phyloP scores from a whole-genome alignment of 805 yeast genomes.

The Starmerella vaccinii region DNA sequence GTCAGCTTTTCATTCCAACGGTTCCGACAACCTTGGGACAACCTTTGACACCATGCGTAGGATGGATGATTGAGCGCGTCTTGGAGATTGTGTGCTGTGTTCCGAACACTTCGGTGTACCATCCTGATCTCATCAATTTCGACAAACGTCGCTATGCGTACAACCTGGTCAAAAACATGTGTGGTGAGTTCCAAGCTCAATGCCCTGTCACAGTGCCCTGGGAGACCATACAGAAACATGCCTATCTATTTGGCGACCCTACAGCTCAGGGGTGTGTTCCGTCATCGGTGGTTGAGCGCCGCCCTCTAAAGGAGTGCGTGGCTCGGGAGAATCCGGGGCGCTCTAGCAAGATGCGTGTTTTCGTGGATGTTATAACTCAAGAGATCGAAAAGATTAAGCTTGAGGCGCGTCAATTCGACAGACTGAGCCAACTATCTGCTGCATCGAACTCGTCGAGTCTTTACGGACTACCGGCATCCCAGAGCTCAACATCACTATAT shows the following conservation, averaged over 20 bases:
- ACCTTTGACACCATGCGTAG: constrained; percentile 71
- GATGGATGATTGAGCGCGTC: constrained; percentile 79
- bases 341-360: constrained; percentile 34
- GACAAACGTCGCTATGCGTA: constrained; percentile 68
- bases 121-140: constrained; percentile 62
- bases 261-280: constrained; percentile 5
- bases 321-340: constrained; percentile 33
- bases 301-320: constrained; percentile 35
- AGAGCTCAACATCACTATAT: constrained; percentile 20
- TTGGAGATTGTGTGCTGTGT: constrained; percentile 65
- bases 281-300: constrained; percentile 24
- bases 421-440: constrained; percentile 7
- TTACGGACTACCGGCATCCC: constrained; percentile 19
- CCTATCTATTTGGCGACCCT: constrained; percentile 8
- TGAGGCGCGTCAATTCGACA: constrained; percentile 40
- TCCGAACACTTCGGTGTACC: constrained; percentile 64
- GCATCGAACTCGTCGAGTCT: constrained; percentile 7
- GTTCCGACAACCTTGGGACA: constrained; percentile 22
- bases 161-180: constrained; percentile 48
- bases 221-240: constrained; percentile 9
- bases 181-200: constrained; percentile 18
- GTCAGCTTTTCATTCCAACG: constrained; percentile 26
- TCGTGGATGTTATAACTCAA: constrained; percentile 37
- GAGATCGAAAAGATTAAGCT: constrained; percentile 46
- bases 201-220: constrained; percentile 9